phyloP scores from a whole-genome alignment of 352 stramenopile genomes.

The Pythium aphanidermatum region DNA sequence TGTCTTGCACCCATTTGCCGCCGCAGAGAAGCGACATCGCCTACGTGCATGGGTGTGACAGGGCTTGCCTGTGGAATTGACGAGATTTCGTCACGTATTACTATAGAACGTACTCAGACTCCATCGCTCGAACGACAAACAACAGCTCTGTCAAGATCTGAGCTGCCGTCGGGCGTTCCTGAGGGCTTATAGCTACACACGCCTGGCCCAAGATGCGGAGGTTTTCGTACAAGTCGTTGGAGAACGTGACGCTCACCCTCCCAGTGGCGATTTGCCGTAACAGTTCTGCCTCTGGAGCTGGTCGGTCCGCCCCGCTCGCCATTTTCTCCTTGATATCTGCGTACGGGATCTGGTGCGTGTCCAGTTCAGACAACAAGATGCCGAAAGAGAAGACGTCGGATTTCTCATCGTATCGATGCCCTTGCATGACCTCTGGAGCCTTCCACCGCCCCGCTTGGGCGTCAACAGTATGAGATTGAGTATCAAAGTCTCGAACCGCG shows the following conservation, averaged over 20 bases:
- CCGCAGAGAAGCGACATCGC: no score
- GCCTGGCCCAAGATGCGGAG: background rate
- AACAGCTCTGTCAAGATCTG: no score
- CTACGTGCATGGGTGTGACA: no score
- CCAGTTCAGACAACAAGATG: slow-evolving; percentile 12
- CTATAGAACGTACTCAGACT: no score
- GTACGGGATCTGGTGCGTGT: slow-evolving; percentile 12
- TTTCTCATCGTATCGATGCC: slow-evolving; percentile 21
- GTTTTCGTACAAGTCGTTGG: background rate
- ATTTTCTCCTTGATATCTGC: background rate
- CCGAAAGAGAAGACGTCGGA: slow-evolving; percentile 10
- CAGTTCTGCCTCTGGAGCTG: background rate
- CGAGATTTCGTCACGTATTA: no score
- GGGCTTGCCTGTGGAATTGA: no score
- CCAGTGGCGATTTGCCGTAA: background rate
- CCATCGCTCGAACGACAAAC: no score
- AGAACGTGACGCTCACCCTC: background rate
- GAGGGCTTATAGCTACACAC: slow-evolving; percentile 1
- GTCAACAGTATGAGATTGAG: slow-evolving; percentile 16
- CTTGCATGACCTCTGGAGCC: slow-evolving; percentile 25
- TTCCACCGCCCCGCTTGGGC: slow-evolving; percentile 27
- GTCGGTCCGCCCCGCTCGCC: background rate
- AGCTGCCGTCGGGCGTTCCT: background rate
- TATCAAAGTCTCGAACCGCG: no score
- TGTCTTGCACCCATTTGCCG: no score